A percentile compares a stretch with the other conserved stretches of the same genome.
Conservation (phyloP, 1,284 basidiomycete genomes). For the Inonotus hispidus region DNA sequence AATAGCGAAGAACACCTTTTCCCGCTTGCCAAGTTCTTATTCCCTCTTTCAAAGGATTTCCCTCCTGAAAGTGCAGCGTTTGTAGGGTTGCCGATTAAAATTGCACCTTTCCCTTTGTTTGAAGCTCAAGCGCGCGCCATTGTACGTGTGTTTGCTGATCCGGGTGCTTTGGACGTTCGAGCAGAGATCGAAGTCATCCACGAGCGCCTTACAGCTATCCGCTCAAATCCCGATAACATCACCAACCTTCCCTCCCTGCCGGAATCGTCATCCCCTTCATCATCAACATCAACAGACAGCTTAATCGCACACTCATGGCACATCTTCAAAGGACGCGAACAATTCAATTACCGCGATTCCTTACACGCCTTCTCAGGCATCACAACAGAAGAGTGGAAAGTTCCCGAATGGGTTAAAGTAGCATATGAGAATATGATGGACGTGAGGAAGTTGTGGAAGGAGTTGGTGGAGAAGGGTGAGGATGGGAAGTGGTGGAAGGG, state of each 20-base stretch:
- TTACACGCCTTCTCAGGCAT: conserved; percentile 44
- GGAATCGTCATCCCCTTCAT: not conserved
- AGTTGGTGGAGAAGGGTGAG: conserved; percentile 44
- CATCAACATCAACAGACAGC: conserved; percentile 15
- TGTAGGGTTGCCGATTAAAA: conserved; percentile 49
- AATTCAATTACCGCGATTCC: conserved; percentile 64
- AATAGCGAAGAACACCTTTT: conserved; percentile 63
- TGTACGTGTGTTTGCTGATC: conserved; percentile 46
- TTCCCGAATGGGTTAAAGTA: conserved; percentile 52
- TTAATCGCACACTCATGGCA: conserved; percentile 52
- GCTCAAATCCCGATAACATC: conserved; percentile 23
- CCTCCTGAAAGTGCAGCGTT: conserved; percentile 56
- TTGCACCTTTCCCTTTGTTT: conserved; percentile 59
- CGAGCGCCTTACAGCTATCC: conserved; percentile 41
- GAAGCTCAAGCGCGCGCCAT: conserved; percentile 64
- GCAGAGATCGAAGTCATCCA: conserved; percentile 44
- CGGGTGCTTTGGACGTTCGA: conserved; percentile 41
- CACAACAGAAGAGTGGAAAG: conserved; percentile 31
- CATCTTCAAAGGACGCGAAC: conserved; percentile 43
- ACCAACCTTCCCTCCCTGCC: conserved; percentile 21
- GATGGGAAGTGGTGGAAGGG: conserved; percentile 53
- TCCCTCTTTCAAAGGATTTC: conserved; percentile 43
- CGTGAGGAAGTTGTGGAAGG: conserved; percentile 53
- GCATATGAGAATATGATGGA: conserved; percentile 45
- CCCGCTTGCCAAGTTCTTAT: conserved; percentile 51